A percentile compares a stretch with the other conserved stretches of the same genome.
phyloP scores from a whole-genome alignment of 2,329 filamentous ascomycete genomes.

The Diaporthe vexans region DNA sequence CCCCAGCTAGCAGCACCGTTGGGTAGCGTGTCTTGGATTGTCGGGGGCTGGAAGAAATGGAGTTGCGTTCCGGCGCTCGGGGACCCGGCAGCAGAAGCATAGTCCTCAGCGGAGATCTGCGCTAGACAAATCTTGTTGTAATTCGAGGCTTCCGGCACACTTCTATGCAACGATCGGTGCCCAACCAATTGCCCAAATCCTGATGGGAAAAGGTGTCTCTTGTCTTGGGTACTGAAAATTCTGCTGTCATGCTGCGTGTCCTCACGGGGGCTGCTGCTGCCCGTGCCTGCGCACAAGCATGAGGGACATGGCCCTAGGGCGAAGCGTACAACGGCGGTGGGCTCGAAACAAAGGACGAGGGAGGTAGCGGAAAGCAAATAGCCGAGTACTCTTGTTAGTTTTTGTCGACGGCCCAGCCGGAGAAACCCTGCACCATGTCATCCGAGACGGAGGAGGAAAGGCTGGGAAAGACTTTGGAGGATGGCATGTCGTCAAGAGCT shows the following conservation, averaged over 20 bases:
- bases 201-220: conserved; percentile 35
- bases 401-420: conserved; percentile 44
- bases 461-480: conserved; percentile 43
- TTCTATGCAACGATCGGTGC: conserved; percentile 40
- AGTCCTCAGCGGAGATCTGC: conserved; percentile 28
- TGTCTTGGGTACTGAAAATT: conserved; percentile 44
- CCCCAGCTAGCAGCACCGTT: conserved; percentile 23
- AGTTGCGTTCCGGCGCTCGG: conserved; percentile 31
- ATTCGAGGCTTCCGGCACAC: conserved; percentile 23
- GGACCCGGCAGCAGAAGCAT: conserved; percentile 32
- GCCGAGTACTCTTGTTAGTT: conserved; percentile 46
- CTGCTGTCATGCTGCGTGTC: conserved; percentile 37
- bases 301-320: conserved; percentile 25
- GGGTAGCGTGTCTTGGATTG: conserved; percentile 29
- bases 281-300: conserved; percentile 32
- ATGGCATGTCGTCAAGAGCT: conserved; percentile 54
- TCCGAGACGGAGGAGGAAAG: conserved; percentile 45
- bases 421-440: conserved; percentile 59
- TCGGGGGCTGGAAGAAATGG: conserved; percentile 36
- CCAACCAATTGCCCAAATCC: conserved; percentile 44
- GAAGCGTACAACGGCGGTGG: conserved; percentile 41
- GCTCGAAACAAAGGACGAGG: conserved; percentile 36
- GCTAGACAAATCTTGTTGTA: conserved; percentile 32
- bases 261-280: conserved; percentile 1
- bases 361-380: conserved; percentile 30